Base-by-base conservation (phyloP, 352 stramenopile genomes). In the Phytophthora nicotianae region DNA sequence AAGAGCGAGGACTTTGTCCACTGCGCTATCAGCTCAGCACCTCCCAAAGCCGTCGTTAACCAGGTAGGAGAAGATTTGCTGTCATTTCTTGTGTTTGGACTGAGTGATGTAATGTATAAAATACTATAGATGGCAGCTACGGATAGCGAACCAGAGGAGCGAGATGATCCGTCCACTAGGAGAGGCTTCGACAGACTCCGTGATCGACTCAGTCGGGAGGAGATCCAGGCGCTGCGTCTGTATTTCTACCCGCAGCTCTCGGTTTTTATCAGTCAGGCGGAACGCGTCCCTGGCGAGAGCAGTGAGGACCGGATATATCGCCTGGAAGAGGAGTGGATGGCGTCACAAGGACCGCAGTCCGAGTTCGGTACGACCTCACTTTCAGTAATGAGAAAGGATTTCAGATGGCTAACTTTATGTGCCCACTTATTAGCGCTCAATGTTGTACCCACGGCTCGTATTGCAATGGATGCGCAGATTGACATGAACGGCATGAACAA, bases 201-300 rank as follows among this genome's bases (percentile, higher is more conserved):
- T 11, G 85, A 93, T 58, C 81, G 80, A 17, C 70, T 96, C n/a
- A 92, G 79, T 69, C 77, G 87, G 9, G 87, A 95, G 65, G 87
- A 95, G 51, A 88, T 94, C 37, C 87, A 95, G 53, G 87, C 87
- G 13, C 57, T 95, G 50, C 83, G 87, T 3, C 62, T 95, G 40
- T 91, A 95, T 55, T 95, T 95, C 48, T 95, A 95, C 58, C 87
- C 87, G 26, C 87, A 95, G 54, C 71, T 95, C 4, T 95, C 87
- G 19, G 74, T 88, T 32, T 94, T 79, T 54, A 95, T 95, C 50
- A 91, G 80, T 46, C 84, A 94, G 68, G 86, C 87, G 9, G 83
- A 90, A 54, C 82, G 70, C 3, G 75, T 92, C n/a, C 49, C 69
- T 33, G 83, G 83, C 26, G 87, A 95, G 58, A 89, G 77, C 21